These are phyloP conservation scores for Irpex sp. DNA, from an alignment of 1,284 basidiomycete genomes.

Conservation along the genomic window DNA sequence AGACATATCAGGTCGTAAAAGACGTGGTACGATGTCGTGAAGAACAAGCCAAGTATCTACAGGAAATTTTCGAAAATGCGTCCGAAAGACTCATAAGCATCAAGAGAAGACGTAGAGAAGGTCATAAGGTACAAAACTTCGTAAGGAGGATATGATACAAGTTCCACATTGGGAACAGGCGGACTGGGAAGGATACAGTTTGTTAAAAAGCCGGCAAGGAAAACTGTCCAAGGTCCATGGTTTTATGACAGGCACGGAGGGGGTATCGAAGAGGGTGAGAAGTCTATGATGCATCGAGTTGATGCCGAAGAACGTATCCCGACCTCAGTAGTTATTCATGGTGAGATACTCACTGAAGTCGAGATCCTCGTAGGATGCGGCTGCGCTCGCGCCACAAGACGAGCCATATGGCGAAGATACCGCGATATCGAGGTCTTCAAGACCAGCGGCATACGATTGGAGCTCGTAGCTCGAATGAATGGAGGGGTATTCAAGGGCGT, in stretches of 20 bases:
- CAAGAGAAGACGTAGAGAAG: not conserved
- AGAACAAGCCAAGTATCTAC: not conserved
- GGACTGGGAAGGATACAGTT: not conserved
- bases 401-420: not conserved
- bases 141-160: slow-evolving; percentile 7
- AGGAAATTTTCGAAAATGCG: not conserved
- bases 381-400: not conserved
- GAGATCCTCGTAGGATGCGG: slow-evolving; percentile 9
- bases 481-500: not conserved
- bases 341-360: slow-evolving; percentile 12
- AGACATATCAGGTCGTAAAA: slow-evolving; percentile 8
- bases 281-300: not conserved
- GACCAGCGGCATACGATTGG: slow-evolving; percentile 11
- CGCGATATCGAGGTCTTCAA: slow-evolving; percentile 11
- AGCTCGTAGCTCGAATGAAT: slow-evolving; percentile 5
- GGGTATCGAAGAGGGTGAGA: not conserved
- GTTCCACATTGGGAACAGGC: not conserved
- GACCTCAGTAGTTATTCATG: not conserved
- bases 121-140: slow-evolving; percentile 9
- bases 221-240: not conserved
- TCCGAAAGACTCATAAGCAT: not conserved
- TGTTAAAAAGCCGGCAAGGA: not conserved
- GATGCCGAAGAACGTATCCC: not conserved
- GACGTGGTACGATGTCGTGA: slow-evolving; percentile 11
- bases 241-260: not conserved